Evolutionary conservation across 2,329 filamentous ascomycete species (phyloP), one percentile per base, ranked within the genome.

Genomic region (Arthrobotrys conoides): DNA sequence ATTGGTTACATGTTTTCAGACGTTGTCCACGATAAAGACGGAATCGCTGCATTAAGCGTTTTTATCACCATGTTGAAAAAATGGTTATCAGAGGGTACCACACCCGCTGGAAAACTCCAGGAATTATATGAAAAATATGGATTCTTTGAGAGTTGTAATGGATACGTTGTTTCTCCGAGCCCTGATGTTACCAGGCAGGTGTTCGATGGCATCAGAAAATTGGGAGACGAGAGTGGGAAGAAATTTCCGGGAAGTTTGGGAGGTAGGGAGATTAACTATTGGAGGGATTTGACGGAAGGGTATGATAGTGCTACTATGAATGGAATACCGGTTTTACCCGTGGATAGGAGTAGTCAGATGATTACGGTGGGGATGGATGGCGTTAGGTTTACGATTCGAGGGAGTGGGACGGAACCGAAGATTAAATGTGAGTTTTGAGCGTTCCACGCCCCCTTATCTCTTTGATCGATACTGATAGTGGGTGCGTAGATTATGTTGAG

Each of bases 1-100:
- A 86, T 91, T 22, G 90, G 90, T 0, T 91, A 90, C 83, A 91
- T 91, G 90, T 89, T 91, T 69, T 86, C 89, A 0, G 84, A 86
- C 6, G 87, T 90, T 0, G 89, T 89, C 46, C 87, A 89, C 80
- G 90, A 91, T 83, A 91, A 91, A 81, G 90, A 91, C 82, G 89
- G 89, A 2, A 87, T 91, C 71, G 87, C 88, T 5, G 89, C 89
- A 1, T 88, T 89, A 2, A 86, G 87, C 10, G 85, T 90, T 16
- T 91, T 91, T 82, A 83, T 91, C 4, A 77, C 81, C 2, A 81
- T 81, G 80, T 67, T 75, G 49, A 79, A 76, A 48, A 67, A 77
- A 65, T 86, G 86, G 12, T 88, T 88, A 0, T 85, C 87, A 71
- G 84, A 89, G 80, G 87, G 87, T 2, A 83, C 89, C n/a, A 89